Evolutionary conservation across 2,329 filamentous ascomycete species (phyloP), one percentile per base, ranked within the genome.

Genomic region (Conoideocrella luteorostrata): DNA sequence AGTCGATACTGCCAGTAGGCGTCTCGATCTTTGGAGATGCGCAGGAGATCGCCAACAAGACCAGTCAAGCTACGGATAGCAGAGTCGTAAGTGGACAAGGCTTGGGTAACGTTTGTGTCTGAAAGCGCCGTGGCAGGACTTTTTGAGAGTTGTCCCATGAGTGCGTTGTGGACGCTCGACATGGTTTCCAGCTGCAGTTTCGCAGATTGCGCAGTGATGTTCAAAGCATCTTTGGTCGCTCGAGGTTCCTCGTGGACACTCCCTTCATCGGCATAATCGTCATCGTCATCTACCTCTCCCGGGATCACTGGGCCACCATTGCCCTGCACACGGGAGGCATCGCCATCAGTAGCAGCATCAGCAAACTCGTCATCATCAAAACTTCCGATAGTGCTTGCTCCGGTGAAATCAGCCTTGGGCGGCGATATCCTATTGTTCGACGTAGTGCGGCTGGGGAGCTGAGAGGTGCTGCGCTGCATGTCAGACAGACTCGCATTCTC

Each of bases 1-100:
- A 98, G 72, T 12, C 90, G 83, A 60, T 95, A 94, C 63, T 97
- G 91, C 93, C 93, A 98, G 62, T 95, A 95, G 1, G 88, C 82
- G 64, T 98, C 93, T 41, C 94, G 85, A 59, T 98, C 93, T 56
- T 86, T 84, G 7, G 90, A 91, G 56, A 98, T 97, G 40, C 90
- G 88, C 37, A 96, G 72, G 7, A 98, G 73, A 60, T 96, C 89
- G 17, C 86, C 84, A 46, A 97, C 77, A 7, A 97, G 75, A 1
- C 80, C 83, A 48, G 90, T 89, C 50, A 98, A 71, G 56, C 90
- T 96, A 50, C 82, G 83, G 46, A 97, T 88, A 0, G 91, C 90
- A 15, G 84, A 84, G 55, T 96, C 90, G 60, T 96, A 97, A 0
- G 90, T 90, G 4, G 78, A 69, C 17, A 96, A 69, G 6, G 89